Base-by-base conservation (phyloP, 352 stramenopile species). In the Pythium grandisporangium region DNA sequence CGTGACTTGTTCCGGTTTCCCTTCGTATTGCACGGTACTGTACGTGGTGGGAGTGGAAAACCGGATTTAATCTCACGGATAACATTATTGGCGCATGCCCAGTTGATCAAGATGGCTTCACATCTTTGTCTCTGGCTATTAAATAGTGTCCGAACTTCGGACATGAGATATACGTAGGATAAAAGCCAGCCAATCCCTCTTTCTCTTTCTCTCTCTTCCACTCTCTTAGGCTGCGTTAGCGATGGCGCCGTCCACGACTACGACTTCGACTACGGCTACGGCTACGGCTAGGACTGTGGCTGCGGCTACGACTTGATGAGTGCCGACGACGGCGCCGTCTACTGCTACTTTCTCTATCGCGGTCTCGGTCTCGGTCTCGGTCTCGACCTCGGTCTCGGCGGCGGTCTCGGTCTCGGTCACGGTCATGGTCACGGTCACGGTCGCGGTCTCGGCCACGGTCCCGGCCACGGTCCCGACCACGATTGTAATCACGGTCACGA, bases 201-300 rank as follows among this genome's bases (percentile, higher is more conserved):
- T 36, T 11, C 33, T 6, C 40, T 25, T 47, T 25, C 6, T 24
- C n/a, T n/a, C n/a, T n/a, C n/a, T n/a, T n/a, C n/a, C n/a, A n/a
- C n/a, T n/a, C n/a, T n/a, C n/a, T n/a, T n/a, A n/a, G 19, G 23
- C 36, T 24, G 6, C 17, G 8, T 24, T 48, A 27, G 50, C 33
- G 69, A 11, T 45, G 63, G 25, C 62, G 66, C 7, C 60, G 55
- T 19, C 63, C 53, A 21, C 56, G 66, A 37, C 63, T 71, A 32
- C 53, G 58, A 35, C 63, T 64, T 42, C 58, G 68, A 45, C 65
- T 85, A 17, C 48, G 54, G 25, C 57, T 67, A 42, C 58, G 68
- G 43, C 65, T 85, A n/a, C 48, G 54, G 29, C 57, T 67, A 26
- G 25, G 20, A 43, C 60, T 62, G 30, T 42, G 45, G 19, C 51